These are phyloP conservation scores for Colletotrichum siamense DNA, from an alignment of 2,329 filamentous ascomycete genomes.

Conservation along the genomic window DNA sequence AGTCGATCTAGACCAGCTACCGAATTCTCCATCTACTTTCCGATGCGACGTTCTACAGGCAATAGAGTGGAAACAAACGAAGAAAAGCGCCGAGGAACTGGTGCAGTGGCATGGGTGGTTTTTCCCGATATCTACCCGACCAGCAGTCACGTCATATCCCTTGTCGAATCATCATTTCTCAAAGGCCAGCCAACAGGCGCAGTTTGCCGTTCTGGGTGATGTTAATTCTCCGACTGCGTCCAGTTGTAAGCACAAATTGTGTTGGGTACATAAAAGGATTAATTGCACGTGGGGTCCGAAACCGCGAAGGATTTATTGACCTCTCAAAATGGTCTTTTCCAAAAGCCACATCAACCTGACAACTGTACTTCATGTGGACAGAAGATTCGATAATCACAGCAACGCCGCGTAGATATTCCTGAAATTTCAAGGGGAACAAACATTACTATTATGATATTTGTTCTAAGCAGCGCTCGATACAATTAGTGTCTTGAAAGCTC, in stretches of 20 bases:
- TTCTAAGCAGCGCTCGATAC: background rate
- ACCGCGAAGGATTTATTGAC: background rate
- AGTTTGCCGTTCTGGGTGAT: background rate
- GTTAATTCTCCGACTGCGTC: background rate
- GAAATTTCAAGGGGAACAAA: background rate
- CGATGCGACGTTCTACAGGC: background rate
- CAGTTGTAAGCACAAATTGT: rapidly evolving
- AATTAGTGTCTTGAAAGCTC: background rate
- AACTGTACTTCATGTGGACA: background rate
- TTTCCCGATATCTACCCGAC: slow-evolving; percentile 3
- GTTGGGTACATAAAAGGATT: background rate
- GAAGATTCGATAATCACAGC: background rate
- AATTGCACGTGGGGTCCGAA: background rate
- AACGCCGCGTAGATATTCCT: rapidly evolving
- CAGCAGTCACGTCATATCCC: slow-evolving; percentile 6
- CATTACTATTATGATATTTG: background rate
- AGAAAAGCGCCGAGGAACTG: background rate
- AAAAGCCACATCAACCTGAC: rapidly evolving
- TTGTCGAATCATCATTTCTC: background rate
- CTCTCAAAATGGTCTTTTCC: background rate
- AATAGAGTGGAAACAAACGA: background rate
- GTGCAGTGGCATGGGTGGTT: background rate
- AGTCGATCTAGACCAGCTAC: background rate
- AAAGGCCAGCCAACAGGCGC: background rate
- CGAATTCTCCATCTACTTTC: background rate